Evolutionary conservation across 2,329 filamentous ascomycete species (phyloP), one percentile per base, ranked within the genome.

Genomic region (Chalaropsis ovoidea): DNA sequence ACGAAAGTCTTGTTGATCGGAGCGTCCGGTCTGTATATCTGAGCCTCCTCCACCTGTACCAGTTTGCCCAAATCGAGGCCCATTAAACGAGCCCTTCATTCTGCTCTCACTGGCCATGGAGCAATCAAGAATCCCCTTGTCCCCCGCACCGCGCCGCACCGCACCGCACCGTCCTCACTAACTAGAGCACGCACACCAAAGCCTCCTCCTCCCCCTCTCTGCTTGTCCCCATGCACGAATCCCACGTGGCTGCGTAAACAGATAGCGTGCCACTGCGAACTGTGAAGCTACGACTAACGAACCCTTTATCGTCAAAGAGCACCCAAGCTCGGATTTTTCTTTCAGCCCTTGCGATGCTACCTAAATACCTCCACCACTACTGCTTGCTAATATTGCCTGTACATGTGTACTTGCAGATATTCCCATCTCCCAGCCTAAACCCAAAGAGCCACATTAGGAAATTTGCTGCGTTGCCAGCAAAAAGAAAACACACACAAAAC

Each of bases 371-470:
- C 6, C 31, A 3, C 31, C 31, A 31, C n/a, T n/a, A n/a, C n/a
- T n/a, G n/a, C n/a, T 31, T 31, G 31, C 31, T 6, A 31, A 31
- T 31, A 31, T 31, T 31, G 31, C 31, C 6, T 31, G 6, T 31
- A 31, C 31, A 6, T 31, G 31, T 31, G 6, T 31, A n/a, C n/a
- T n/a, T n/a, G n/a, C n/a, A n/a, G n/a, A n/a, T 31, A 31, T 31
- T 43, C 24, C 3, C 15, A 24, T 27, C 27, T 43, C 43, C 41
- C 27, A 56, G 60, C 24, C 39, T 54, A 54, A 54, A 63, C 62
- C 47, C 39, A 64, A 64, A 64, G 47, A 39, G 62, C 62, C 41
- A 35, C 47, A 54, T 22, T 54, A 64, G 62, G 47, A 64, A 43
- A 64, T 64, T n/a, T 8, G 24, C 22, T 27, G 43, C 31, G 61